These are phyloP conservation scores for Leccinum subgranulosum DNA, from an alignment of 768 basidiomycete genomes.

Conservation along the genomic window DNA sequence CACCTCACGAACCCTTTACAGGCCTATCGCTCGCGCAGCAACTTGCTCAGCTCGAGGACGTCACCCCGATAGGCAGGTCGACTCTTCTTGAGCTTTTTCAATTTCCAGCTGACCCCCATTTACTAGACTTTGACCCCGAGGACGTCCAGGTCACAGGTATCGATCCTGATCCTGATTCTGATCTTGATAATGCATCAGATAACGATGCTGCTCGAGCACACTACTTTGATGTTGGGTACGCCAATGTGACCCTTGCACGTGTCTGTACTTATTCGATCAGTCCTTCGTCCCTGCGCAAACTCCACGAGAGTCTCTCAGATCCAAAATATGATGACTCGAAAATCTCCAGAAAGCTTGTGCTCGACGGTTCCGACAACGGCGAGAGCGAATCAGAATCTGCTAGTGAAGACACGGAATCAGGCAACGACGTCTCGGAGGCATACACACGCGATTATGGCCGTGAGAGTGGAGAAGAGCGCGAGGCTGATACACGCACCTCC, in stretches of 20 bases:
- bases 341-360: conserved; percentile 56
- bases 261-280: conserved; percentile 35
- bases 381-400: conserved; percentile 3
- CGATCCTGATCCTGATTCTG: conserved; percentile 36
- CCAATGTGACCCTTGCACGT: conserved; percentile 21
- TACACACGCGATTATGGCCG: conserved; percentile 6
- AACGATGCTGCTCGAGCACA: conserved; percentile 57
- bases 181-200: conserved; percentile 30
- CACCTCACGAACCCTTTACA: conserved; percentile 14
- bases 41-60: conserved; percentile 73
- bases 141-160: conserved; percentile 47
- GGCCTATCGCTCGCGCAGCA: conserved; percentile 73
- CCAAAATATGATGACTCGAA: conserved; percentile 76
- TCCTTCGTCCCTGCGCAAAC: conserved; percentile 64
- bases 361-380: conserved; percentile 34
- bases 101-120: conserved; percentile 6
- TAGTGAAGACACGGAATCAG: conserved; percentile 15
- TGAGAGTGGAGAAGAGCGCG: conserved; percentile 13
- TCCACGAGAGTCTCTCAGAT: conserved; percentile 63
- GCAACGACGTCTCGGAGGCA: conserved; percentile 20
- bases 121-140: conserved; percentile 73
- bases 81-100: background rate
- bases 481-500: background rate
- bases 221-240: conserved; percentile 82
- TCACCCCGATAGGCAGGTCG: conserved; percentile 63